A percentile compares a stretch with the other conserved stretches of the same genome.
Conservation (phyloP, 2,329 filamentous ascomycete genomes). For the Fusarium aywerte region DNA sequence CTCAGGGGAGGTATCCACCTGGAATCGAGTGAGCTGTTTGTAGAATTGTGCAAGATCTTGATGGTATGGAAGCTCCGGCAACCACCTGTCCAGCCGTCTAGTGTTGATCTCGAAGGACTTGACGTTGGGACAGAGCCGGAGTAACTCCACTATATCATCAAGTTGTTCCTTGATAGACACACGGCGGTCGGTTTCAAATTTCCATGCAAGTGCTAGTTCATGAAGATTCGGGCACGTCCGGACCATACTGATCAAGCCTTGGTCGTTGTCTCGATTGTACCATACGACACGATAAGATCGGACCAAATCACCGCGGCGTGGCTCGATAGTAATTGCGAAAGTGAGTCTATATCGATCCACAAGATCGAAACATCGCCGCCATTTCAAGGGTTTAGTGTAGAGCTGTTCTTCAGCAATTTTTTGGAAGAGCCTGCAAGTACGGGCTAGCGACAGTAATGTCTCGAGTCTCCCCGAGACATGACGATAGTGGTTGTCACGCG, state of each 20-base stretch:
- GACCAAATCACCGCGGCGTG: slow-evolving; percentile 1
- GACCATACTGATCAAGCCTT: not conserved
- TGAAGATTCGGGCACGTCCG: slow-evolving; percentile 15
- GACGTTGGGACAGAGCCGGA: slow-evolving; percentile 13
- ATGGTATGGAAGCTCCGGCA: too few species aligned
- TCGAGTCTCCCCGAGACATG: too few species aligned
- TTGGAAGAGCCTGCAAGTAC: slow-evolving; percentile 1
- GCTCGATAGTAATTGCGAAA: slow-evolving; percentile 12
- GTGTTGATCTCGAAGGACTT: not conserved
- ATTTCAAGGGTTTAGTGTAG: too few species aligned
- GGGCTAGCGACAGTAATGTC: slow-evolving; percentile 18
- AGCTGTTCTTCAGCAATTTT: slow-evolving; percentile 4
- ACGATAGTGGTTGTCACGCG: too few species aligned
- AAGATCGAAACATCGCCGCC: too few species aligned
- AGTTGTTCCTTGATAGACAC: too few species aligned
- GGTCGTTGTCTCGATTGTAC: not conserved
- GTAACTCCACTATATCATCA: not conserved
- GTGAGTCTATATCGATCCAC: not conserved
- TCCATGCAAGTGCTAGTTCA: not conserved
- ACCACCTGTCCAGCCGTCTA: too few species aligned
- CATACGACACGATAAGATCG: not conserved
- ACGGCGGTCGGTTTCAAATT: too few species aligned
- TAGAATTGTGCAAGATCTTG: not conserved
- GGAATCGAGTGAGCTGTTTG: not conserved
- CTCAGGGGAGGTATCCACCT: not conserved